These are phyloP conservation scores for Aspergillus latus DNA, from an alignment of 2,329 filamentous ascomycete species.

Conservation along the genomic window DNA sequence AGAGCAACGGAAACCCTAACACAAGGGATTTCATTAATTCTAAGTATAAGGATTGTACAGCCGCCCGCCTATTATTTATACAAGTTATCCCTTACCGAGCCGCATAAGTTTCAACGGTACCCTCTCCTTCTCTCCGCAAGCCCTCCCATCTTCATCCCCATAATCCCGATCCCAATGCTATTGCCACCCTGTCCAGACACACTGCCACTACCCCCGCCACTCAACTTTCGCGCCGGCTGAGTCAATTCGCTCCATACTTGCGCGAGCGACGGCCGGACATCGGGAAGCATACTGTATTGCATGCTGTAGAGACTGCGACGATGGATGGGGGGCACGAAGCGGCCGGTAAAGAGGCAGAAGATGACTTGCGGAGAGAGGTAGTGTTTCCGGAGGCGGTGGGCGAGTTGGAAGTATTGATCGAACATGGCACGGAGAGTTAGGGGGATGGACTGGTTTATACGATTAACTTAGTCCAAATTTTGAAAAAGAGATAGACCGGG, in stretches of 20 bases:
- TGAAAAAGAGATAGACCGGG: not conserved
- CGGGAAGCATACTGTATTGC: slow-evolving; percentile 97
- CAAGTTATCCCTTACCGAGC: not conserved
- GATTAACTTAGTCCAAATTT: not conserved
- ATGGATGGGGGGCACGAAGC: slow-evolving; percentile 92
- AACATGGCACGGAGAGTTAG: slow-evolving; percentile 93
- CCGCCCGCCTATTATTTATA: not conserved
- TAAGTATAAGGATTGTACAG: not conserved
- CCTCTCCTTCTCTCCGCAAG: slow-evolving; percentile 35
- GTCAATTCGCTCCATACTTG: slow-evolving; percentile 82
- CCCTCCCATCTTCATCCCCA: slow-evolving; percentile 27
- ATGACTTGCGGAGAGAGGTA: slow-evolving; percentile 89
- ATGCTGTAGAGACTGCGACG: slow-evolving; percentile 91
- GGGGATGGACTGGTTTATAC: slow-evolving; percentile 69
- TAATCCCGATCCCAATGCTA: not conserved
- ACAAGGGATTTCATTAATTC: not conserved
- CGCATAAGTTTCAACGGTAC: slow-evolving; percentile 29
- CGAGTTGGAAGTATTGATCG: slow-evolving; percentile 94
- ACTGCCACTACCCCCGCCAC: slow-evolving; percentile 26
- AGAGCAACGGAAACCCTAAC: too few species aligned
- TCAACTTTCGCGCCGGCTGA: slow-evolving; percentile 38
- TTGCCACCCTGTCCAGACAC: slow-evolving; percentile 27
- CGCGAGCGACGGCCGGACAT: slow-evolving; percentile 71
- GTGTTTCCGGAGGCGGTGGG: slow-evolving; percentile 86
- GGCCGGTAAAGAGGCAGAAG: slow-evolving; percentile 81